These are phyloP conservation scores for Colletotrichum sp. DNA, from an alignment of 2,329 filamentous ascomycete genomes.

Conservation along the genomic window DNA sequence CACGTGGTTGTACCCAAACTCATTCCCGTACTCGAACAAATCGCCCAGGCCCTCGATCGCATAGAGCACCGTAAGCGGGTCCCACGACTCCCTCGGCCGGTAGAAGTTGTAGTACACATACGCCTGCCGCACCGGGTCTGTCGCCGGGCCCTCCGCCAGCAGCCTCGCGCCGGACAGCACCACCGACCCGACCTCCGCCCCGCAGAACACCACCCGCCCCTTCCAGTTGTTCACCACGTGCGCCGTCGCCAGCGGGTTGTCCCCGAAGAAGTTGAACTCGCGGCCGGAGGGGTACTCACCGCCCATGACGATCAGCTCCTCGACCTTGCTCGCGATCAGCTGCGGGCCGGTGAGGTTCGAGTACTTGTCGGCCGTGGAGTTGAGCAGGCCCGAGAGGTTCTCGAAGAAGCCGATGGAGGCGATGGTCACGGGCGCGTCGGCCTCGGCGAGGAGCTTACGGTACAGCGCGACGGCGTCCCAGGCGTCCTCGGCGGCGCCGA, in stretches of 20 bases:
- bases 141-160: conserved; percentile 31
- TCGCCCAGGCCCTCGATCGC: conserved; percentile 38
- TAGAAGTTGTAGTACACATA: conserved; percentile 46
- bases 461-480: conserved; percentile 50
- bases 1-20: conserved; percentile 45
- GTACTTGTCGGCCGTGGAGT: conserved; percentile 44
- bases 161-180: conserved; percentile 45
- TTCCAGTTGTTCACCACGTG: conserved; percentile 53
- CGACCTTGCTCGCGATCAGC: conserved; percentile 49
- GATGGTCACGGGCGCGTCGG: conserved; percentile 49
- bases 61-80: conserved; percentile 46
- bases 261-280: conserved; percentile 55
- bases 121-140: conserved; percentile 40
- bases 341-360: conserved; percentile 43
- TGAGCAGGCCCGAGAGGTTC: conserved; percentile 51
- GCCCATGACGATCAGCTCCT: conserved; percentile 57
- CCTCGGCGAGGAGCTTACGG: conserved; percentile 43
- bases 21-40: conserved; percentile 41
- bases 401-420: conserved; percentile 50
- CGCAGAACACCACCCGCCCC: conserved; percentile 44
- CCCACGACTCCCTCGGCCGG: conserved; percentile 41
- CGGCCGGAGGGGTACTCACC: conserved; percentile 51
- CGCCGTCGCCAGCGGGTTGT: conserved; percentile 38
- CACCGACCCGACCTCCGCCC: conserved; percentile 45
- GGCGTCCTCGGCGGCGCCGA: conserved; percentile 36